A percentile compares a stretch with the other conserved stretches of the same genome.
These are phyloP conservation scores for Alternaria alternata DNA, from an alignment of 2,329 filamentous ascomycete species.

Conservation along the genomic window DNA sequence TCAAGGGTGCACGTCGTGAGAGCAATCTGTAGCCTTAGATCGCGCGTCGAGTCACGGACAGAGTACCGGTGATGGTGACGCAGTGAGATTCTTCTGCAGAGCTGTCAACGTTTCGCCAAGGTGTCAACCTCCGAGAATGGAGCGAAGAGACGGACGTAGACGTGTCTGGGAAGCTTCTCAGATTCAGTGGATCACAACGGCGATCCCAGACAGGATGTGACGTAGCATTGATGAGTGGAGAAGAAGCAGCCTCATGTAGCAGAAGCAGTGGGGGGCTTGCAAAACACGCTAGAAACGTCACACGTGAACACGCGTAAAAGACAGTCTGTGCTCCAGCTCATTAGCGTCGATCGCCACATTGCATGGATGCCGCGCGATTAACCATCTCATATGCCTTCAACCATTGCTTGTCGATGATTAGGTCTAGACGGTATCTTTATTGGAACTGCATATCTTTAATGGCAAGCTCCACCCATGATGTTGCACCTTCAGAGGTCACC, in stretches of 20 bases:
- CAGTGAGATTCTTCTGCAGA: background rate
- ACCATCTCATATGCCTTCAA: constrained; percentile 5
- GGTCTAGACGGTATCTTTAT: background rate
- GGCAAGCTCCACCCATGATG: background rate
- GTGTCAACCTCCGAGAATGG: constrained; percentile 1
- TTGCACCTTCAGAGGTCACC: background rate
- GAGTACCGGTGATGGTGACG: background rate
- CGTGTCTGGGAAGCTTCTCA: background rate
- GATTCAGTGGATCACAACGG: background rate
- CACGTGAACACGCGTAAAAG: constrained; percentile 14
- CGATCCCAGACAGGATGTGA: background rate
- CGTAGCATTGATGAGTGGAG: background rate
- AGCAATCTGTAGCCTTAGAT: background rate
- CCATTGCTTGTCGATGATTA: background rate
- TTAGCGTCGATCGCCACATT: background rate
- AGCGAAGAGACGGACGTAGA: background rate
- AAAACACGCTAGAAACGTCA: background rate
- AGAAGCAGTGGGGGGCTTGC: background rate
- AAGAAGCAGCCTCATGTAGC: background rate
- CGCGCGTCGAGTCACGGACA: background rate
- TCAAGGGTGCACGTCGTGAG: background rate
- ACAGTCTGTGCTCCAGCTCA: constrained; percentile 9
- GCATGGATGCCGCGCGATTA: background rate
- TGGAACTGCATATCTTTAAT: background rate
- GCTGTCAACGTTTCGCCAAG: constrained; percentile 6